phyloP scores from a whole-genome alignment of 352 stramenopile genomes.

The Phytophthora meadii region DNA sequence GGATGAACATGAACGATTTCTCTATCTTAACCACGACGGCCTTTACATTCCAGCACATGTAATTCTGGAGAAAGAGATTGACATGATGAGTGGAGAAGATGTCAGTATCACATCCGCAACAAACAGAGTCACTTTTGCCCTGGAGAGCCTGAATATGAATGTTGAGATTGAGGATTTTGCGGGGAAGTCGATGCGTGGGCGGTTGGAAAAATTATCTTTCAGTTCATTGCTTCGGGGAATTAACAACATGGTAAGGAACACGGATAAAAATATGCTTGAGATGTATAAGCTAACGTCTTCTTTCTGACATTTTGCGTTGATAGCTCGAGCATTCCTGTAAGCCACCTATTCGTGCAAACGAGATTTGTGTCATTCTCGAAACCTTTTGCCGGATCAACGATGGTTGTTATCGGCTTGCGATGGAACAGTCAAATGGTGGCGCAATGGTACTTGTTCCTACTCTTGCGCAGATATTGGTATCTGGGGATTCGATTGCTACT shows the following conservation, averaged over 20 bases:
- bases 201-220: constrained; percentile 70
- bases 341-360: constrained; percentile 63
- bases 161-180: constrained; percentile 69
- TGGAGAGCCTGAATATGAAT: constrained; percentile 82
- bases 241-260: constrained; percentile 60
- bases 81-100: constrained; percentile 57
- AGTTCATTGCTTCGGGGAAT: constrained; percentile 58
- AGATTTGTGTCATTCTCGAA: constrained; percentile 74
- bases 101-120: constrained; percentile 48
- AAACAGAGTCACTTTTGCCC: constrained; percentile 70
- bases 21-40: constrained; percentile 72
- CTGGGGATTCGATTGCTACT: constrained; percentile 56
- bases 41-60: constrained; percentile 63
- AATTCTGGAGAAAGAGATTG: constrained; percentile 67
- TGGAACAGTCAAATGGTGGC: constrained; percentile 53
- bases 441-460: constrained; percentile 48
- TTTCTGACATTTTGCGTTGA: constrained; percentile 6
- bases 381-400: constrained; percentile 78
- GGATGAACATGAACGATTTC: constrained; percentile 54
- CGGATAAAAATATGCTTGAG: neutral
- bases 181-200: constrained; percentile 46
- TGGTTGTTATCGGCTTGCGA: constrained; percentile 69
- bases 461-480: constrained; percentile 56
- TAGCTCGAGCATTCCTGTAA: constrained; percentile 76
- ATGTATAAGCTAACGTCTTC: neutral